Conservation (phyloP, 495 filamentous ascomycete species). For the Daldinia loculata region DNA sequence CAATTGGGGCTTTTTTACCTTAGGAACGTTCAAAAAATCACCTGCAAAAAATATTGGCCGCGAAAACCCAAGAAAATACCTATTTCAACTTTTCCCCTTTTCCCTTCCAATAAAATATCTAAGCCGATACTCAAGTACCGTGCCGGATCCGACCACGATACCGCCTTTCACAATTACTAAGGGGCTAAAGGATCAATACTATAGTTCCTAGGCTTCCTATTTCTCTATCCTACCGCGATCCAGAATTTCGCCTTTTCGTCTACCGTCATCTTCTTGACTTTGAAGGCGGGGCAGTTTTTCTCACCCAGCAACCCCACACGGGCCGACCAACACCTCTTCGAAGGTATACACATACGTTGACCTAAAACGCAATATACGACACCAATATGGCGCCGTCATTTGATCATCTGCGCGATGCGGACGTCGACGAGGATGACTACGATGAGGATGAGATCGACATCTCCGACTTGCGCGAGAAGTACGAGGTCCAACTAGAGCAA, state of each 20-base stretch:
- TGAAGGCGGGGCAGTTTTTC: constrained; percentile 49
- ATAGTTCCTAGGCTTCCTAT: background rate
- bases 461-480: constrained; percentile 89
- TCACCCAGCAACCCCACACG: constrained; percentile 25
- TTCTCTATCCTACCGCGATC: constrained; percentile 12
- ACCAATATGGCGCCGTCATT: constrained; percentile 68
- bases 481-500: constrained; percentile 93
- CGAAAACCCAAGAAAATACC: constrained; percentile 5
- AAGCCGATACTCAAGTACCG: background rate
- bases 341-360: background rate
- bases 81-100: constrained; percentile 11
- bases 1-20: constrained; percentile 39
- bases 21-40: constrained; percentile 33
- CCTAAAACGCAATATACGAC: background rate
- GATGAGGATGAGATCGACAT: constrained; percentile 95
- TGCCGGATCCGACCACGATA: background rate
- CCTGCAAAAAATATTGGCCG: constrained; percentile 30
- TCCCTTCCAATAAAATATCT: constrained; percentile 6
- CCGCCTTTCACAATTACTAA: background rate
- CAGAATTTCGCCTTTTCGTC: constrained; percentile 1
- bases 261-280: constrained; percentile 19
- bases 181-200: background rate
- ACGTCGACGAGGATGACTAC: constrained; percentile 87
- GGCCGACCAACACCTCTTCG: constrained; percentile 5
- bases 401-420: constrained; percentile 67